Evolutionary conservation across 805 yeast genomes (phyloP), one percentile per base, ranked within the genome.

Genomic region (Metschnikowia baotianmanensis): DNA sequence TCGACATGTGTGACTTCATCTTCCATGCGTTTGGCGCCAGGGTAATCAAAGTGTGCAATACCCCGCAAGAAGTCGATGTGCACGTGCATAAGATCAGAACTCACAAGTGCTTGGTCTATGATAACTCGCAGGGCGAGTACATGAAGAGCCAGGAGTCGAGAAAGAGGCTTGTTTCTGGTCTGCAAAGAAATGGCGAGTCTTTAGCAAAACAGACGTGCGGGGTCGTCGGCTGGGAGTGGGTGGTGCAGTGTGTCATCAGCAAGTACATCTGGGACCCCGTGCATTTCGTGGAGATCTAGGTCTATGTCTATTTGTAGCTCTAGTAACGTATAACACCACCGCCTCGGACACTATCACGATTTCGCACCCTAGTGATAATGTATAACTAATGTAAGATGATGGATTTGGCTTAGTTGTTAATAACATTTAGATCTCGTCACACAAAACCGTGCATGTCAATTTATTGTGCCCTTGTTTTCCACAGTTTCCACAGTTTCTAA

Each of bases 141-240:
- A 16, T 27, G 13, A 42, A 45, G 31, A 15, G 41, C 10, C 36
- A 22, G 5, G 35, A 21, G 15, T 31, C 19, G 24, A 45, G 24
- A 18, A 6, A 11, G 21, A 21, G 34, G 2, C 5, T 7, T n/a
- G 21, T 13, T 13, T 8, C 18, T 19, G 11, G 29, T 5, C 16
- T 12, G 11, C 11, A 13, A 34, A 21, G 17, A 23, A 36, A 28
- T 23, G 17, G n/a, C 29, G 10, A 15, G 29, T 10, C 13, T 16
- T 7, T 16, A 4, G 15, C 38, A n/a, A 34, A 36, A 8, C 16
- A 31, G 18, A 24, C 23, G 27, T 61, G 31, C 53, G 62, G 49
- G 28, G 47, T 74, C 4, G 62, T 78, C 9, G 65, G 73, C 51
- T 78, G 83, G 84, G 85, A 80, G 52, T 80, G 86, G 86, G 66